Base-by-base conservation (phyloP, 208 protist species). In the Wallacemonas sp. region DNA sequence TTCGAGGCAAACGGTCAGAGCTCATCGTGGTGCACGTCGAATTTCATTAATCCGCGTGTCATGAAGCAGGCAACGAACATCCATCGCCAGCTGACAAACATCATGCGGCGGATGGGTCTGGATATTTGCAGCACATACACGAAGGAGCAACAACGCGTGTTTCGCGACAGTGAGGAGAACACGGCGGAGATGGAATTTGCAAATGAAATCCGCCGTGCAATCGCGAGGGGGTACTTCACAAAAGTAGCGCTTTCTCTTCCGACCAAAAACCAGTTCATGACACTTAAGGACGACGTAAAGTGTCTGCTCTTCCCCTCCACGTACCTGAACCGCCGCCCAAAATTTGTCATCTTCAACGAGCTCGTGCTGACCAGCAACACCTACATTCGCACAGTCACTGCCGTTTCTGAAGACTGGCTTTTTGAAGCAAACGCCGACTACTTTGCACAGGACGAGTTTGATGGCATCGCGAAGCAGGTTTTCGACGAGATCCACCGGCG, bases 311-410 rank as follows among this genome's bases (percentile, higher is more conserved):
- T 97, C 55, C 95, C 95, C 0, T 83, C 86, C 0, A 97, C 92
- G 1, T 93, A 79, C 50, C 85, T 97, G 63, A 93, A 97, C 63
- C 85, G 94, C 54, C 97, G 98, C 54, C 98, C 98, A n/a, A 97
- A 99, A 71, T 99, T 98, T 89, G 89, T 97, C 6, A 71, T 99
- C 1, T 99, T 98, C 74, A 96, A 99, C 76, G 98, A 99, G 76
- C 98, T 99, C 66, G 98, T 99, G 19, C 74, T 92, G 9, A 95
- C 89, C 13, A 92, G 80, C 60, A 92, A 95, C 44, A 91, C 78
- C 30, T 99, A 98, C 86, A 98, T 99, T 55, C 83, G 98, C 54
- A 99, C 98, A 15, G 86, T 98, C 0, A 98, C 97, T 0, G 89
- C 96, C 5, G 67, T 99, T 30, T 90, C 94, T 21, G 87, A 95